phyloP scores from a whole-genome alignment of 2,329 filamentous ascomycete genomes.

The Xylaria sp. region DNA sequence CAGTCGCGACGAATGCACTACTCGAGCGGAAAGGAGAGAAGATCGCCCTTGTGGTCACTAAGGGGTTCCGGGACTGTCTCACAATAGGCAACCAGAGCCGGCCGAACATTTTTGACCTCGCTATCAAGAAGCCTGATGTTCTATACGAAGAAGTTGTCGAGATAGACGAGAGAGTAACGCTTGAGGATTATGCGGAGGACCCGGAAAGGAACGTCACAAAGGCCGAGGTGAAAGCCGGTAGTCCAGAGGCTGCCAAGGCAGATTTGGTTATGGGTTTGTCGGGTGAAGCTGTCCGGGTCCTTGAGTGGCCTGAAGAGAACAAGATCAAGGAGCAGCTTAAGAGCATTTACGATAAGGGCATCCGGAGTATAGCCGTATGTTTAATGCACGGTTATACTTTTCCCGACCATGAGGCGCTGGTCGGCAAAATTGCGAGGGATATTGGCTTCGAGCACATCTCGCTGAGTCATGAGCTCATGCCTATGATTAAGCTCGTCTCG shows the following conservation, averaged over 20 bases:
- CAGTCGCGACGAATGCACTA: conserved; percentile 91
- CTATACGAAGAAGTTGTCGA: conserved; percentile 89
- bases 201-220: conserved; percentile 69
- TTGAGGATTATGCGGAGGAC: conserved; percentile 93
- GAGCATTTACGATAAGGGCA: conserved; percentile 74
- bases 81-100: conserved; percentile 91
- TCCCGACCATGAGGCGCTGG: conserved; percentile 82
- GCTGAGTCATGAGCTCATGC: conserved; percentile 83
- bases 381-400: conserved; percentile 95
- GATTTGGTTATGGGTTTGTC: conserved; percentile 77
- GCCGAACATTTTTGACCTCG: conserved; percentile 90
- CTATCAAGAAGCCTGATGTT: conserved; percentile 87
- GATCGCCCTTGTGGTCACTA: conserved; percentile 87
- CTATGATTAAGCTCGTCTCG: conserved; percentile 87
- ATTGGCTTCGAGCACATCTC: conserved; percentile 88
- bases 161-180: conserved; percentile 87
- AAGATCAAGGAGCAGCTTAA: conserved; percentile 70
- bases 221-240: conserved; percentile 65
- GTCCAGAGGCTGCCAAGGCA: conserved; percentile 57
- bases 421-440: conserved; percentile 80
- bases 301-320: conserved; percentile 69
- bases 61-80: conserved; percentile 87
- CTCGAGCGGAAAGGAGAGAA: conserved; percentile 90
- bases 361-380: conserved; percentile 87
- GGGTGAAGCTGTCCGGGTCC: conserved; percentile 78